Evolutionary conservation across 768 basidiomycete species (phyloP).

Genomic region (Amylocystis lapponica): DNA sequence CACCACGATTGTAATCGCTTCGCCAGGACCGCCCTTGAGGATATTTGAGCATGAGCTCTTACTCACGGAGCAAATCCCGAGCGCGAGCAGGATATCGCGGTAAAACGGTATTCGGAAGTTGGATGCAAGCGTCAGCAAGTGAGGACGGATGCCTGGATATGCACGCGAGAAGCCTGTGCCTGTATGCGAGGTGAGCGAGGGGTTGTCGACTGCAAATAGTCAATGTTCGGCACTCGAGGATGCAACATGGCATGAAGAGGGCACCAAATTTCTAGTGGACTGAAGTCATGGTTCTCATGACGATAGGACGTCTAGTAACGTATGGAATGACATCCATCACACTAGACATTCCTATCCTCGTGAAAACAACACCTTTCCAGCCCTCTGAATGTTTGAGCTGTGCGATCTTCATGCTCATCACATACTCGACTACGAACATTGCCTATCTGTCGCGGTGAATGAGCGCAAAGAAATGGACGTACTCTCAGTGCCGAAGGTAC

Average conservation of each 20-base stretch:
- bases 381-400: no score
- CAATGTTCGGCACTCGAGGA: no score
- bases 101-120: constrained; percentile 94
- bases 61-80: constrained; percentile 92
- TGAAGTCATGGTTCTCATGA: no score
- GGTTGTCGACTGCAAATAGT: no score
- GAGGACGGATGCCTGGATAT: constrained; percentile 90
- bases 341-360: no score
- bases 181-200: constrained; percentile 19
- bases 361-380: no score
- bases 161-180: constrained; percentile 86
- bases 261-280: no score
- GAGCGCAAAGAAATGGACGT: constrained; percentile 4
- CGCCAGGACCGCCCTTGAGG: constrained; percentile 38
- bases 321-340: no score
- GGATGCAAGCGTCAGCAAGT: constrained; percentile 83
- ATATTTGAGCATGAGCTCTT: constrained; percentile 89
- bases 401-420: no score
- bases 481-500: constrained; percentile 97
- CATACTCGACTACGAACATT: no score
- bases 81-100: constrained; percentile 79
- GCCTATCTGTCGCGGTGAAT: neutral
- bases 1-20: constrained; percentile 89
- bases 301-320: no score
- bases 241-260: no score